Evolutionary conservation across 1,284 basidiomycete species (phyloP).

Genomic region (Ustilago crameri): DNA sequence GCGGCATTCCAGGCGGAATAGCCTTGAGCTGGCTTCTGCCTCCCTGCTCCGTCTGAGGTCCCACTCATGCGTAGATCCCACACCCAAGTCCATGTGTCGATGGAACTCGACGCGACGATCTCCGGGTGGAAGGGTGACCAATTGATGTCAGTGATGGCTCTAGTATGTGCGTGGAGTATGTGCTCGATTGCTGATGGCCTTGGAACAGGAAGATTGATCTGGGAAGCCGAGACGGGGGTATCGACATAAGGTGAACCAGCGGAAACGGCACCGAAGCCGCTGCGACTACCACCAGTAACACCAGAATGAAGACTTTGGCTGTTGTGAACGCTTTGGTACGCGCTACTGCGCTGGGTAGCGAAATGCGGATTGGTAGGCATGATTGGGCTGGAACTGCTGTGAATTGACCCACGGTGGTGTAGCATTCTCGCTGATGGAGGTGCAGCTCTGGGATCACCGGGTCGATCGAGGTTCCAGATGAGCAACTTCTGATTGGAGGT

Average conservation of each 20-base stretch:
- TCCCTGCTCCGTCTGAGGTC: conserved; percentile 18
- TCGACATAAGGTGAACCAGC: conserved; percentile 22
- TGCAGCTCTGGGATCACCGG: conserved; percentile 42
- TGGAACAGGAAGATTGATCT: conserved; percentile 16
- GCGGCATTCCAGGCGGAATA: conserved; percentile 67
- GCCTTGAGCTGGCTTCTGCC: conserved; percentile 58
- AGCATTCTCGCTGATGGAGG: conserved; percentile 22
- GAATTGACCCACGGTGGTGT: conserved; percentile 27
- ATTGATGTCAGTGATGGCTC: conserved; percentile 68
- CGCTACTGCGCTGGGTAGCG: conserved; percentile 32
- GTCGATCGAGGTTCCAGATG: conserved; percentile 86
- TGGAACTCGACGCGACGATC: conserved; percentile 63
- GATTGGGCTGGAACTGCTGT: conserved; percentile 35
- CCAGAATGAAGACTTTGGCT: conserved; percentile 37
- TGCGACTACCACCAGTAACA: conserved; percentile 39
- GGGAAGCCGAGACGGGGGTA: conserved; percentile 26
- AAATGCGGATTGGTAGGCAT: conserved; percentile 36
- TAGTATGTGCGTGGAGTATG: conserved; percentile 60
- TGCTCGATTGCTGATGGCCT: conserved; percentile 59
- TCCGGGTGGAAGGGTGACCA: conserved; percentile 66
- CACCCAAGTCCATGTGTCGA: conserved; percentile 67
- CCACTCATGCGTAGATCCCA: conserved; percentile 64
- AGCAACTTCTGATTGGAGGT: conserved; percentile 95
- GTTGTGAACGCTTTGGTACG: conserved; percentile 42
- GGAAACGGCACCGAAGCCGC: conserved; percentile 28